Evolutionary conservation across 116 monocot genomes (phyloP), one percentile per base, ranked within the genome.

Genomic region (Zostera marina): DNA sequence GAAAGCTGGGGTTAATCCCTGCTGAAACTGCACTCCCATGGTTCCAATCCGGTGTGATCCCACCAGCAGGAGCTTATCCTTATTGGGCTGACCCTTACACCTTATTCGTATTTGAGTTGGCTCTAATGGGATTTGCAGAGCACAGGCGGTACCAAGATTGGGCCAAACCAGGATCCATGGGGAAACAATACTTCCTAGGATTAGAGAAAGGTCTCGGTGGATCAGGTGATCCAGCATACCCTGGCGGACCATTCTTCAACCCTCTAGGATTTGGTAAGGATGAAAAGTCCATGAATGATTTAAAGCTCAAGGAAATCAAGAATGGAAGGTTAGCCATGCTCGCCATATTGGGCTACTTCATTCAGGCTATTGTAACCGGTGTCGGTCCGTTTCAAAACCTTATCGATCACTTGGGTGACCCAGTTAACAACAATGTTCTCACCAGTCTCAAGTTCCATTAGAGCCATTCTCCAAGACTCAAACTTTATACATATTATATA

Each of bases 41-140:
- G 93, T 93, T 93, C 93, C 52, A 77, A 66, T 84, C 84, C 25
- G 93, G 93, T 10, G 93, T 93, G 54, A 77, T 84, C 75, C 88
- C 93, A 0, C 84, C 84, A 7, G 93, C 93, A 8, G 93, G 93
- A 2, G 84, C 88, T 7, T 93, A 88, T 75, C 59, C 53, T 77
- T 93, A 93, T 71, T 93, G 88, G 93, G 93, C 88, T 3, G 93
- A 93, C 70, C 42, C 76, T 0, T 92, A 76, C 84, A 92, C 92
- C 0, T 81, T 92, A 10, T 92, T 92, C 46, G 87, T 92, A 9
- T 32, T 92, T 0, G 87, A 92, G 64, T 63, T 92, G 78, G 92
- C 87, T 3, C 74, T 92, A 9, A 75, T 92, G 84, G 92, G 92
- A 13, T 92, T 92, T 46, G 92, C 92, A 3, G 92, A 92, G 76